Evolutionary conservation across 2,329 filamentous ascomycete species (phyloP), one percentile per base, ranked within the genome.

Genomic region (Cryphonectria nitschkei): DNA sequence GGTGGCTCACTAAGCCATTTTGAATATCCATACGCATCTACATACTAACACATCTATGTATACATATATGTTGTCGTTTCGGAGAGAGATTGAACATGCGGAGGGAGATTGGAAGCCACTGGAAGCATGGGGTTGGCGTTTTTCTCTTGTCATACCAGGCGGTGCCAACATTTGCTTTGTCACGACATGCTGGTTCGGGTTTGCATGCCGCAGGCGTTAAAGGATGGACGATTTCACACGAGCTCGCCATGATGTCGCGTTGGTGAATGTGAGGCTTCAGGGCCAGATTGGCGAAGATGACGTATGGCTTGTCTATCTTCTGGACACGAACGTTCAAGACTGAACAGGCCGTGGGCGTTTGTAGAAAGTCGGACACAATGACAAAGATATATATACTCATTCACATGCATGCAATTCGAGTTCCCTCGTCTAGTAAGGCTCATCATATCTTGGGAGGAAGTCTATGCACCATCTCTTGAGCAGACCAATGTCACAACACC

Each of bases 1-100:
- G 66, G 87, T 86, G 69, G 85, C 86, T 70, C 89, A 92, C 82
- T 93, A 81, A 75, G 34, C 3, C 22, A 52, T 29, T 13, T 14
- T 56, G 41, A 29, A 32, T 39, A 50, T 32, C 19, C 19, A 6
- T 60, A 50, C 22, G 22, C 46, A n/a, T 16, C 22, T 60, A 34
- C 13, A 32, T 34, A 60, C 32, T 58, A 32, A 39, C 37, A 39
- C 37, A 32, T 13, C 5, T 3, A 11, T 50, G n/a, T n/a, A n/a
- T 50, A n/a, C 46, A n/a, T n/a, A 22, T n/a, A 58, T 58, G 13
- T 58, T 58, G 14, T 19, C 54, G 3, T 34, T 4, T 34, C 4
- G 26, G n/a, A 11, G 22, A 58, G 54, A 32, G 13, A 58, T 8
- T 34, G 26, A 56, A 56, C 13, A 26, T 7, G 61, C 5, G 41